Evolutionary conservation across 208 protist species (phyloP).

Genomic region (Porcisia deanei): DNA sequence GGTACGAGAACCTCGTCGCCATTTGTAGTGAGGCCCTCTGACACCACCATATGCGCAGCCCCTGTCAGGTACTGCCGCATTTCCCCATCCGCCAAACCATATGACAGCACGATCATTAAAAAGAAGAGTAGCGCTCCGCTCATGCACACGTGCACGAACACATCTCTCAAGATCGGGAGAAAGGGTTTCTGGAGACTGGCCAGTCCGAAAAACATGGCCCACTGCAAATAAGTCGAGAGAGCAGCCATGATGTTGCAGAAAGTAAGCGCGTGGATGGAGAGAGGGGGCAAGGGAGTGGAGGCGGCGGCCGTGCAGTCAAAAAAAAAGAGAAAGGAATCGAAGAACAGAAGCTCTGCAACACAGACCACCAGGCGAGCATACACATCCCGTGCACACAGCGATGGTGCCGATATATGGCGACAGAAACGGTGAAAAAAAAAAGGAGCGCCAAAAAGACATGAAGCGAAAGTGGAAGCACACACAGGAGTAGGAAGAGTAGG

Average conservation of each 20-base stretch:
- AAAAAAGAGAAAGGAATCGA: not conserved
- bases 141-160: slow-evolving; percentile 21
- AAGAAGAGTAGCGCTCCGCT: slow-evolving; percentile 24
- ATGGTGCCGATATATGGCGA: not conserved
- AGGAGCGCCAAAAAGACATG: not conserved
- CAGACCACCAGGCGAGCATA: not conserved
- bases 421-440: not conserved
- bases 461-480: not conserved
- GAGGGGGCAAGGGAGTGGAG: not conserved
- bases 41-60: slow-evolving; percentile 1
- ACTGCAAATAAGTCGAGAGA: slow-evolving; percentile 10
- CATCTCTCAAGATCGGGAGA: slow-evolving; percentile 18
- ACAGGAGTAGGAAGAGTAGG: not conserved
- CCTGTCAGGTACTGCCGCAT: slow-evolving; percentile 29
- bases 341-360: not conserved
- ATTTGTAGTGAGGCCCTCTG: not conserved
- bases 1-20: slow-evolving; percentile 18
- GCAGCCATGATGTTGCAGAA: slow-evolving; percentile 2
- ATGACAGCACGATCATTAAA: slow-evolving; percentile 18
- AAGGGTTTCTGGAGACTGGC: slow-evolving; percentile 19
- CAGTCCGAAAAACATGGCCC: slow-evolving; percentile 25
- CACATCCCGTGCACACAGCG: not conserved
- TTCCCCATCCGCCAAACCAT: slow-evolving; percentile 13
- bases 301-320: not conserved
- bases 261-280: not conserved